phyloP scores from a whole-genome alignment of 2,329 filamentous ascomycete species.

The Phoma sp. region DNA sequence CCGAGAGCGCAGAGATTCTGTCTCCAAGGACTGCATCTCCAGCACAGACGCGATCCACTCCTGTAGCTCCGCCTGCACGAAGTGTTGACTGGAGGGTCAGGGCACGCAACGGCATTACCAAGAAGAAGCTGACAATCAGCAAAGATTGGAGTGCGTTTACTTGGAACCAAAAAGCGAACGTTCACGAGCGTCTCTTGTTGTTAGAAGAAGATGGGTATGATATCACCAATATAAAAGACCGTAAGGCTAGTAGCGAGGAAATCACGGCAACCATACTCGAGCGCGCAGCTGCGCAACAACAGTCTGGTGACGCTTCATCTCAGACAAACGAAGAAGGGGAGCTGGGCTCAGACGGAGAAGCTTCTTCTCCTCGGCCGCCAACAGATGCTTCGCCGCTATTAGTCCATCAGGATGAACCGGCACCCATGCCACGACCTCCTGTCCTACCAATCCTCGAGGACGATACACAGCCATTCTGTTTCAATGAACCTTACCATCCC shows the following conservation, averaged over 20 bases:
- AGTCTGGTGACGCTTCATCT: neutral
- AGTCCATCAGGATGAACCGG: neutral
- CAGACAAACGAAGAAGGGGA: no score
- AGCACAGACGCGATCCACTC: neutral
- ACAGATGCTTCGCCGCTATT: neutral
- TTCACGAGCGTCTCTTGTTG: constrained; percentile 6
- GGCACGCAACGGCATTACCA: neutral
- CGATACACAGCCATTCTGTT: neutral
- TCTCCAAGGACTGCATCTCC: neutral
- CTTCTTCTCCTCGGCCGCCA: neutral
- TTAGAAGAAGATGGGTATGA: constrained; percentile 2
- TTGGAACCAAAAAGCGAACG: constrained; percentile 12
- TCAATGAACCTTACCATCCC: neutral
- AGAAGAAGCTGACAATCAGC: constrained; percentile 4
- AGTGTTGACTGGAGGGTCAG: constrained; percentile 1
- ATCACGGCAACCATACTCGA: constrained; percentile 2
- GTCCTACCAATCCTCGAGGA: neutral
- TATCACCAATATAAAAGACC: neutral
- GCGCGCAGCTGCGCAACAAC: neutral
- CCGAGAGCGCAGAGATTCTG: no score
- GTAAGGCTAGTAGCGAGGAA: neutral
- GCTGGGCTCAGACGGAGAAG: neutral
- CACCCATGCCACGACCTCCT: neutral
- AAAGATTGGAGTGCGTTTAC: constrained; percentile 11
- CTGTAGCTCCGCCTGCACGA: neutral